phyloP scores from a whole-genome alignment of 1,139 yeast genomes.

The Pichia sp. region DNA sequence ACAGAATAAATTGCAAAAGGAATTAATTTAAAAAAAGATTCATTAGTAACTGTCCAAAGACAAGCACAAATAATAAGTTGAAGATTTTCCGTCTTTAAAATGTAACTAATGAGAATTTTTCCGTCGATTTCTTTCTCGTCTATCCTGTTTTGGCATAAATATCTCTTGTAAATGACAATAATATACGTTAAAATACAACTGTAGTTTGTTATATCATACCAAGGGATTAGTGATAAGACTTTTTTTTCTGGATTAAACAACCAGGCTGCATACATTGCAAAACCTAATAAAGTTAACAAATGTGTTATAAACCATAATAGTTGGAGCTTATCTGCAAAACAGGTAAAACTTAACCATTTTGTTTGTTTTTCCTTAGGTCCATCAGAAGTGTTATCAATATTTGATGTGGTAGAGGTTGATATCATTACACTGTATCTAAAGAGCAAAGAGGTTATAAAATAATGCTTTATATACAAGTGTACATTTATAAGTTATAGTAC shows the following conservation, averaged over 20 bases:
- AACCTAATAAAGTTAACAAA: slow-evolving; percentile 1
- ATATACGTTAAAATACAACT: slow-evolving; percentile 32
- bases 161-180: slow-evolving; percentile 31
- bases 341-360: not conserved
- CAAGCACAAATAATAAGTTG: slow-evolving; percentile 37
- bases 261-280: not conserved
- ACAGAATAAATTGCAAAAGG: slow-evolving; percentile 44
- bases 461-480: too few species aligned
- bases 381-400: not conserved
- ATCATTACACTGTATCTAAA: too few species aligned
- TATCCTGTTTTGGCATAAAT: slow-evolving; percentile 25
- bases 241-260: slow-evolving; percentile 1
- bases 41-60: slow-evolving; percentile 32
- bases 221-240: slow-evolving; percentile 2
- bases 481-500: too few species aligned
- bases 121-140: slow-evolving; percentile 15
- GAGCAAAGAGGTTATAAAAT: too few species aligned
- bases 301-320: slow-evolving; percentile 8
- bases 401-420: too few species aligned
- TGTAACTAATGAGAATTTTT: slow-evolving; percentile 16
- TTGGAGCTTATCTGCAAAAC: slow-evolving; percentile 7
- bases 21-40: slow-evolving; percentile 33
- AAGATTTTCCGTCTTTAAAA: slow-evolving; percentile 43
- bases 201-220: slow-evolving; percentile 24
- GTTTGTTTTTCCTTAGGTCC: not conserved